Percentiles rank a stretch among this genome's conserved stretches.
phyloP scores from a whole-genome alignment of 495 filamentous ascomycete genomes.

The Acidiella bohemica region DNA sequence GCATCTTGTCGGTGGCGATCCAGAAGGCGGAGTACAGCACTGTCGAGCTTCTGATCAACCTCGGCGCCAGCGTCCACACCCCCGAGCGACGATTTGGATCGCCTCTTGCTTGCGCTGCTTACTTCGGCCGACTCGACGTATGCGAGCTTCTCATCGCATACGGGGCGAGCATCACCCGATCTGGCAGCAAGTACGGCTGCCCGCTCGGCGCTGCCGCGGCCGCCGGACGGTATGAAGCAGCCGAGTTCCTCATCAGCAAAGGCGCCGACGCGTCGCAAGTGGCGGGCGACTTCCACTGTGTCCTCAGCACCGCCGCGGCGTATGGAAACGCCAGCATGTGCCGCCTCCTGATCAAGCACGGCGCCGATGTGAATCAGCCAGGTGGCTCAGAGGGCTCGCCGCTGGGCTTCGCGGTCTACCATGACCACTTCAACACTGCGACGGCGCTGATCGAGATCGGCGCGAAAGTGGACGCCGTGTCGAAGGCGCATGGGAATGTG shows the following conservation, averaged over 20 bases:
- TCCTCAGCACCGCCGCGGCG: neutral
- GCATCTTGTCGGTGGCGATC: conserved; percentile 4
- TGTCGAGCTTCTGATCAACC: conserved; percentile 3
- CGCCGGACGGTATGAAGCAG: neutral
- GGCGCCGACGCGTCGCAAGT: conserved; percentile 4
- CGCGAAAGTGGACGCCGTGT: conserved; percentile 11
- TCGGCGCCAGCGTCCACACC: neutral
- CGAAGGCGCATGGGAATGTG: conserved; percentile 1
- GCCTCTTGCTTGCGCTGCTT: conserved; percentile 2
- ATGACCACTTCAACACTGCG: conserved; percentile 11
- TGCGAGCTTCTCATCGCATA: neutral
- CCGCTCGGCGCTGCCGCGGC: conserved; percentile 9
- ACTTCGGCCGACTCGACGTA: neutral
- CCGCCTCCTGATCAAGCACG: neutral
- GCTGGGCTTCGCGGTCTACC: conserved; percentile 4
- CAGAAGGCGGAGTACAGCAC: conserved; percentile 2
- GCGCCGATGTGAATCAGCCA: conserved; percentile 1
- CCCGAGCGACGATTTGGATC: neutral
- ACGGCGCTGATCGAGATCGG: conserved; percentile 6
- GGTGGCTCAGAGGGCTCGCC: conserved; percentile 2
- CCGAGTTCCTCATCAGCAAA: conserved; percentile 1
- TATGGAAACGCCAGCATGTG: neutral
- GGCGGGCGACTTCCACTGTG: neutral
- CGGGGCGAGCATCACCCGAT: conserved; percentile 2
- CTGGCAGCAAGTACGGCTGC: conserved; percentile 9